Conservation (phyloP, 176 grass and related monocot genomes). For the Thinopyrum elongatum region DNA sequence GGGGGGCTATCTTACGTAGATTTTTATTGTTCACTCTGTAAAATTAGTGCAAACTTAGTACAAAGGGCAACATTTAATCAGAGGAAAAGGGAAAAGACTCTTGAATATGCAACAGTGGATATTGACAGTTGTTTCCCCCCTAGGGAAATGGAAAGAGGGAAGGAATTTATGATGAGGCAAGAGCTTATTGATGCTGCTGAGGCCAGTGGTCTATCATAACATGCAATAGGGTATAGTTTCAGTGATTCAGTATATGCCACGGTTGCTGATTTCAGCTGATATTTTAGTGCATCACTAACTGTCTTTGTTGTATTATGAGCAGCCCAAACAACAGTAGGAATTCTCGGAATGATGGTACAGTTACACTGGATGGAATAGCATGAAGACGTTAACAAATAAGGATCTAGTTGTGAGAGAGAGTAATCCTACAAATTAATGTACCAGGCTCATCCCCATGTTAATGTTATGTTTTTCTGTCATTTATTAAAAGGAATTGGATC, state of each 20-base stretch:
- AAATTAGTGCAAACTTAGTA: neutral
- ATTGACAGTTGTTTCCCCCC: neutral
- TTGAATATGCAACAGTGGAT: neutral
- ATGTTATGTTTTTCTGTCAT: neutral
- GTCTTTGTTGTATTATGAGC: conserved; percentile 35
- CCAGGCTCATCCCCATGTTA: neutral
- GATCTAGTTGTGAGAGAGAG: conserved; percentile 53
- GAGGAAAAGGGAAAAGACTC: neutral
- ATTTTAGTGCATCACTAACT: no score
- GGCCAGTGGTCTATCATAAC: no score
- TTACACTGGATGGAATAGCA: conserved; percentile 87
- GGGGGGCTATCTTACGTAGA: neutral
- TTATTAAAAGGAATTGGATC: neutral
- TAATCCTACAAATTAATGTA: conserved; percentile 68
- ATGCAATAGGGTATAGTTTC: no score
- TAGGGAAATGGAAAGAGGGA: conserved; percentile 55
- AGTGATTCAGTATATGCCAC: no score
- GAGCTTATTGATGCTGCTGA: no score
- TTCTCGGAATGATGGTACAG: conserved; percentile 66
- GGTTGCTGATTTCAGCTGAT: no score
- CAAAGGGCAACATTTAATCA: neutral
- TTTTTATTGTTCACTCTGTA: neutral
- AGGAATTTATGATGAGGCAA: conserved; percentile 65
- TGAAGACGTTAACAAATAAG: conserved; percentile 76
- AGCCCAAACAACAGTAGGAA: conserved; percentile 68